phyloP scores from a whole-genome alignment of 371 early-diverging fungal genomes.

The Mortierella sp. region DNA sequence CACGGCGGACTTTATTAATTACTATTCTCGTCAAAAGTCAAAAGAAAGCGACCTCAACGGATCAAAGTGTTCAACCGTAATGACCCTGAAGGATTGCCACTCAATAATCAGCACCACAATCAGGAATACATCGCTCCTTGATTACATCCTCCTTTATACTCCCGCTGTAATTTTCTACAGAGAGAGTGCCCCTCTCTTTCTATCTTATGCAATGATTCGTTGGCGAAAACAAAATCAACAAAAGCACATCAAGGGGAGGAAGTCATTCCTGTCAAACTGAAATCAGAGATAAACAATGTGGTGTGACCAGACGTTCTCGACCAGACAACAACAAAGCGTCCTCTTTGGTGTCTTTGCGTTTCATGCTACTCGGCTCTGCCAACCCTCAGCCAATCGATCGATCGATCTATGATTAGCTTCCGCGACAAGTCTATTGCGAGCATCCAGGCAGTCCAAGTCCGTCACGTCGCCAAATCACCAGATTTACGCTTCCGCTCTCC shows the following conservation, averaged over 20 bases:
- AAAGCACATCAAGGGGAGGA: neutral
- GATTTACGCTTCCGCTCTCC: too few relatives aligned
- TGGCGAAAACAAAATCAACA: neutral
- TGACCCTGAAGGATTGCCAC: too few relatives aligned
- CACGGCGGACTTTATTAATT: neutral
- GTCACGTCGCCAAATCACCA: neutral
- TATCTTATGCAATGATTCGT: neutral
- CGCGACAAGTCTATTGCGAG: neutral
- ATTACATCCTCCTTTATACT: too few relatives aligned
- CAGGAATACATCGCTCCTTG: too few relatives aligned
- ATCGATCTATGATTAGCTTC: neutral
- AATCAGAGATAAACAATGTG: too few relatives aligned
- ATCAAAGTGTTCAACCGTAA: neutral
- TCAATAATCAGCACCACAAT: too few relatives aligned
- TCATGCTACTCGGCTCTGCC: neutral
- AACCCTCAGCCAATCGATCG: neutral
- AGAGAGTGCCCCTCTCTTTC: neutral
- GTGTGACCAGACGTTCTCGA: too few relatives aligned
- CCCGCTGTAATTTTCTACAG: too few relatives aligned
- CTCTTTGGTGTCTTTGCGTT: neutral
- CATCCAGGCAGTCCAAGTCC: neutral
- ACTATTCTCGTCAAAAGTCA: neutral
- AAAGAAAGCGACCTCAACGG: neutral
- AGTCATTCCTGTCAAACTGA: neutral
- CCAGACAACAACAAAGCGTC: too few relatives aligned